A percentile compares a stretch with the other conserved stretches of the same genome.
Conservation (phyloP, 2,329 filamentous ascomycete species). For the Colletotrichum sansevieriae region DNA sequence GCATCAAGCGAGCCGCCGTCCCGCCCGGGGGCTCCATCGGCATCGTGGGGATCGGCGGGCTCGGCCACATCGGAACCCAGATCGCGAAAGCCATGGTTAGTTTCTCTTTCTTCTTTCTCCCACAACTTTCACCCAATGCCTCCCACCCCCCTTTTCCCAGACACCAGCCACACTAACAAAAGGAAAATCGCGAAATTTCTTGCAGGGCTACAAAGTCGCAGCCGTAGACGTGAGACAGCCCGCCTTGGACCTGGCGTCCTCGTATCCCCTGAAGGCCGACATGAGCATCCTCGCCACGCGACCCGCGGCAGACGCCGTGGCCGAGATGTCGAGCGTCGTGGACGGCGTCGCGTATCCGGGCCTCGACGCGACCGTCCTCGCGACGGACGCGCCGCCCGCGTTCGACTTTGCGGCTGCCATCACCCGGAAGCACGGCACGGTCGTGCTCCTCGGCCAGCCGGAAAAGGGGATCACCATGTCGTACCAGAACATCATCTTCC, state of each 20-base stretch:
- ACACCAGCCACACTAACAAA: too few relatives aligned
- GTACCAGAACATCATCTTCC: slow-evolving; percentile 36
- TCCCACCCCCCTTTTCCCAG: too few relatives aligned
- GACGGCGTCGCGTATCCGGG: slow-evolving; percentile 24
- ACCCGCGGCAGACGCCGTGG: slow-evolving; percentile 43
- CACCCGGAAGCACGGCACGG: slow-evolving; percentile 40
- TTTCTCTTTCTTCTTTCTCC: neutral
- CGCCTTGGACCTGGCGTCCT: slow-evolving; percentile 29
- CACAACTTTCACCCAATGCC: too few relatives aligned
- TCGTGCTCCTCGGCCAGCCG: slow-evolving; percentile 40
- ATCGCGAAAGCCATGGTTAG: slow-evolving; percentile 40
- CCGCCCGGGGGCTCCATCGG: slow-evolving; percentile 32
- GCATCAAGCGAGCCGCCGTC: slow-evolving; percentile 33
- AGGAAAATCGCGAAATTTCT: too few relatives aligned
- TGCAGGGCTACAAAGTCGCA: slow-evolving; percentile 32
- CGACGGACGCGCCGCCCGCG: slow-evolving; percentile 39
- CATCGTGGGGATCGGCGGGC: slow-evolving; percentile 37
- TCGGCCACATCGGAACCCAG: slow-evolving; percentile 39
- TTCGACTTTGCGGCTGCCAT: slow-evolving; percentile 35
- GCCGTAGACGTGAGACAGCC: slow-evolving; percentile 38
- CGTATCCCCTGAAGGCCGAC: slow-evolving; percentile 26
- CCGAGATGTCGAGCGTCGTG: slow-evolving; percentile 13
- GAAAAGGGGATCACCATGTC: slow-evolving; percentile 39
- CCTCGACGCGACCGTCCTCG: slow-evolving; percentile 40
- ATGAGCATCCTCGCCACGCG: slow-evolving; percentile 47